These are phyloP conservation scores for Phyllostachys edulis DNA, from an alignment of 176 grass and related monocot genomes.

Conservation along the genomic window DNA sequence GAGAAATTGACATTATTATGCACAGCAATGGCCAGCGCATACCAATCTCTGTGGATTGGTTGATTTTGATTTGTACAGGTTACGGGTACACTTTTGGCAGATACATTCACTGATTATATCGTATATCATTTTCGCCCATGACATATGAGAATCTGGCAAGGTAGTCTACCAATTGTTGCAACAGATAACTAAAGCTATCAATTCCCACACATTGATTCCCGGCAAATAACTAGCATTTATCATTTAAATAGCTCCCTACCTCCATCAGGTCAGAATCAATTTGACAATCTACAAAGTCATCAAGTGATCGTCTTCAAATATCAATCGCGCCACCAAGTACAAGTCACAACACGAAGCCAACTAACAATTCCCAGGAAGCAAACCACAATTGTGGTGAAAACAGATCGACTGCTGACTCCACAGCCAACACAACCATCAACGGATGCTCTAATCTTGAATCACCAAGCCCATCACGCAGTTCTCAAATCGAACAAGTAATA, in stretches of 20 bases:
- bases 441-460: neutral
- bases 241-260: neutral
- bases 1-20: neutral
- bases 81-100: neutral
- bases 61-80: neutral
- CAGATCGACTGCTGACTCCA: neutral
- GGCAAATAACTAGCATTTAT: neutral
- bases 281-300: neutral
- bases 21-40: neutral
- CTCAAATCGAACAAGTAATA: neutral
- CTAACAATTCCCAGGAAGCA: conserved; percentile 2
- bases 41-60: neutral
- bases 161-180: neutral
- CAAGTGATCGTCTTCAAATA: neutral
- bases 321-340: neutral
- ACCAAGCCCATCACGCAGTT: neutral
- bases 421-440: neutral
- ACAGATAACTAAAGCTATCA: neutral
- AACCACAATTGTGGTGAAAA: neutral
- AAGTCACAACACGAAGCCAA: neutral
- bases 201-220: neutral
- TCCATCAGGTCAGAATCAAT: neutral
- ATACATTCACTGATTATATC: neutral
- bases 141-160: neutral
- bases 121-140: neutral